Base-by-base conservation (phyloP, 2,329 filamentous ascomycete species). In the Exophiala viscosa region DNA sequence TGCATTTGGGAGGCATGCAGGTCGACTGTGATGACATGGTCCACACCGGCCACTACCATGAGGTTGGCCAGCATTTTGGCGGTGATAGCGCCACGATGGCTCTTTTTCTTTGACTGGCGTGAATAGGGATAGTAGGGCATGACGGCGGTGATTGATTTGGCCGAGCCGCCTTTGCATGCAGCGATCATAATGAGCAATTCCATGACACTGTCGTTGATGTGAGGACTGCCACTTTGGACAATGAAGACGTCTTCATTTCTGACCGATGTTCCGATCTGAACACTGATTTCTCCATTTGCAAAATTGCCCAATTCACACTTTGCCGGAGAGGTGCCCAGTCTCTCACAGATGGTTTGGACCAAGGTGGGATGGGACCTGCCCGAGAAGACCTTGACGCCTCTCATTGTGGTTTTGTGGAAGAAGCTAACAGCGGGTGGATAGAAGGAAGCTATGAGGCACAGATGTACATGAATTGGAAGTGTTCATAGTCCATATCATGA, bases 231-330 rank as follows among this genome's bases (percentile, higher is more conserved):
- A 58, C 92, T 97, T 77, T 99, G 93, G 56, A 99, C 87, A 69
- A 99, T 92, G 72, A 97, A 99, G 65, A 99, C 92, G 80, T 99
- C 92, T 72, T 97, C 95, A 69, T 99, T 95, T 63, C 93, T 88
- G 61, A 99, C 90, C 20, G 84, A 86, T 45, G 71, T 72, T 34
- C 81, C 80, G 64, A 87, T 84, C 65, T 84, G 81, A 60, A 87
- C 84, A 50, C 81, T 83, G 42, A 83, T 87, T 73, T 87, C 84
- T 58, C 84, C 84, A 70, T 86, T 86, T 70, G 79, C 80, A 68
- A 86, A 86, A 67, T 86, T 85, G 60, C 80, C 77, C 60, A 86
- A 72, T 56, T 82, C 77, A 59, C 80, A 83, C 57, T 79, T 76
- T 45, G 80, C 78, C 20, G 78, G 79, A 54, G 77, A 74, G 60